A percentile compares a stretch with the other conserved stretches of the same genome.
Evolutionary conservation across 371 early-diverging fungal species (phyloP).

Genomic region (Apophysomyces sp.): DNA sequence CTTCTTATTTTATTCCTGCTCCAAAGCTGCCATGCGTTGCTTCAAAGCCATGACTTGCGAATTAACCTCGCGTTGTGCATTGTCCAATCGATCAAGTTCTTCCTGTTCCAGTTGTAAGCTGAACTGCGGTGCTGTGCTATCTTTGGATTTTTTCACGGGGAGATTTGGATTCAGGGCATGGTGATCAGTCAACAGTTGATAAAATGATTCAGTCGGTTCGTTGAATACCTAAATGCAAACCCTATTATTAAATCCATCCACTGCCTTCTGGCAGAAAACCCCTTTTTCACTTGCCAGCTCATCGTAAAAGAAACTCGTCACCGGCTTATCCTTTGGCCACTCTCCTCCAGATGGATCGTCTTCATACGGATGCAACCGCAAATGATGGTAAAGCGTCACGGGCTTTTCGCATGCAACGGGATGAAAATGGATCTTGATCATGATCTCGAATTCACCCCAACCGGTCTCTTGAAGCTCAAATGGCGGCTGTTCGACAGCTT

Average conservation of each 20-base stretch:
- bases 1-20: constrained; percentile 36
- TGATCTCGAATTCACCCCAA: constrained; percentile 99
- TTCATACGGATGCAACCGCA: constrained; percentile 79
- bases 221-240: constrained; percentile 72
- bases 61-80: constrained; percentile 61
- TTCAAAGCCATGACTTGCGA: constrained; percentile 57
- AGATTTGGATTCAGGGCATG: constrained; percentile 38
- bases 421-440: constrained; percentile 87
- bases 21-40: constrained; percentile 48
- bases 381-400: constrained; percentile 79
- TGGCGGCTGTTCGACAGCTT: constrained; percentile 80
- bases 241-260: background rate
- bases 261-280: background rate
- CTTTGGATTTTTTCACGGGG: constrained; percentile 38
- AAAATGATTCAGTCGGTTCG: constrained; percentile 85
- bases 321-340: constrained; percentile 78
- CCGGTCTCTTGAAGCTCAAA: constrained; percentile 95
- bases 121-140: constrained; percentile 38
- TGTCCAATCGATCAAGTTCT: constrained; percentile 59
- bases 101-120: constrained; percentile 66
- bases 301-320: constrained; percentile 76
- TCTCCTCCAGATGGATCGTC: constrained; percentile 61
- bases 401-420: constrained; percentile 78
- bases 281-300: constrained; percentile 59
- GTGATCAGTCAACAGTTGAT: constrained; percentile 63